Evolutionary conservation across 768 basidiomycete species (phyloP), one percentile per base, ranked within the genome.

Genomic region (Pisolithus marmoratus): DNA sequence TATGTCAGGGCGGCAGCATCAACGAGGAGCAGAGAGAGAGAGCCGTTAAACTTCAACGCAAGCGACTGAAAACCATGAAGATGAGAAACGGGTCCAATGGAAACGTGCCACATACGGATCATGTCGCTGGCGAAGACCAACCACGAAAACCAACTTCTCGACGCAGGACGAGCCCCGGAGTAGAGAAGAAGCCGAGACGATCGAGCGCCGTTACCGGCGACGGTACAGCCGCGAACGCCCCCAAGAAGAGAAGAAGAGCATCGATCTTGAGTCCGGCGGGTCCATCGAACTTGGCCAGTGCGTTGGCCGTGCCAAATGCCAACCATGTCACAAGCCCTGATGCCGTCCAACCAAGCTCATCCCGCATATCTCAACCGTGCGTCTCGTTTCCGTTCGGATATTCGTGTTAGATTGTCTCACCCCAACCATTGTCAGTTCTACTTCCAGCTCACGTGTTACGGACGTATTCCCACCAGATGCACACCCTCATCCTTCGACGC

Each of bases 1-100:
- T 74, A 5, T 90, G 89, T 60, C 68, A 74, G 51, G 77, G 83
- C 5, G 42, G 59, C 14, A 23, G 64, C n/a, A 59, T 43, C 0
- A 57, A 75, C 2, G 59, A 68, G 12, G 77, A 80, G 19, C 76
- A 82, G 57, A 69, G 67, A 48, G 76, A 80, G 36, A 61, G 72
- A 42, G 81, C 80, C 20, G 71, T 72, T 47, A 73, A 68, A 58
- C 56, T 73, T 49, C 76, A 80, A 67, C 67, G 67, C 48, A 71
- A 67, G 56, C 66, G 75, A 56, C 58, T 70, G 51, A 69, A 60
- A 57, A 58, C 63, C 59, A 56, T 62, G 60, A 55, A 67, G 29
- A 48, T 50, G 49, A 67, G 64, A 40, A 65, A 65, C 15, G 65
- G 50, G 22, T 44, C 55, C n/a, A 61, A 63, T 15, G 67, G 61